These are phyloP conservation scores for Gloeopeniophorella convolvens DNA, from an alignment of 768 basidiomycete genomes.

Conservation along the genomic window DNA sequence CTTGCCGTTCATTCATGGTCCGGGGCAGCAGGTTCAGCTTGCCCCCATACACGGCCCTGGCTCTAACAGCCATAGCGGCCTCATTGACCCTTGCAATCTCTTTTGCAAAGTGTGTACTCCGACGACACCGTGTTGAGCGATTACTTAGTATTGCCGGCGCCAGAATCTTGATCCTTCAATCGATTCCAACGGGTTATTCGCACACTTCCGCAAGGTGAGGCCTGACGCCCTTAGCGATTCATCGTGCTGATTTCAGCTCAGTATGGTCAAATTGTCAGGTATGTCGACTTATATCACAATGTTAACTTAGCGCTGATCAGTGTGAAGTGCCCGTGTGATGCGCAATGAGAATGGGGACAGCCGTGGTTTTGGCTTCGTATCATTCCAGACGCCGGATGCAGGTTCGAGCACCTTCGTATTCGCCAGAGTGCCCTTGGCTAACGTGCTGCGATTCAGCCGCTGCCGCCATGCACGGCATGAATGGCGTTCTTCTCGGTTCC, in stretches of 20 bases:
- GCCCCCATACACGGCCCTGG: slow-evolving; percentile 71
- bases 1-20: slow-evolving; percentile 69
- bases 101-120: slow-evolving; percentile 66
- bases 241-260: slow-evolving; percentile 25
- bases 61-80: slow-evolving; percentile 76
- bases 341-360: slow-evolving; percentile 74
- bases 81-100: slow-evolving; percentile 86
- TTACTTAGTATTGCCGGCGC: neutral
- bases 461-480: slow-evolving; percentile 75
- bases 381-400: slow-evolving; percentile 77
- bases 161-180: slow-evolving; percentile 84
- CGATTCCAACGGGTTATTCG: slow-evolving; percentile 78
- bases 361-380: slow-evolving; percentile 89
- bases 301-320: slow-evolving; percentile 1
- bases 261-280: slow-evolving; percentile 91
- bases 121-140: slow-evolving; percentile 3
- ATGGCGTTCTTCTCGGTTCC: slow-evolving; percentile 59
- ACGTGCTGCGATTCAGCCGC: slow-evolving; percentile 39
- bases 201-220: slow-evolving; percentile 72
- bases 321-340: slow-evolving; percentile 83
- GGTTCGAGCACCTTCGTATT: slow-evolving; percentile 30
- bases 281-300: slow-evolving; percentile 13
- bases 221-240: slow-evolving; percentile 4
- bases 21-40: slow-evolving; percentile 84
- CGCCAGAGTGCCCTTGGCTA: slow-evolving; percentile 6